Evolutionary conservation across 1,284 basidiomycete species (phyloP), one percentile per base, ranked within the genome.

Genomic region (Wolfiporia cocos): DNA sequence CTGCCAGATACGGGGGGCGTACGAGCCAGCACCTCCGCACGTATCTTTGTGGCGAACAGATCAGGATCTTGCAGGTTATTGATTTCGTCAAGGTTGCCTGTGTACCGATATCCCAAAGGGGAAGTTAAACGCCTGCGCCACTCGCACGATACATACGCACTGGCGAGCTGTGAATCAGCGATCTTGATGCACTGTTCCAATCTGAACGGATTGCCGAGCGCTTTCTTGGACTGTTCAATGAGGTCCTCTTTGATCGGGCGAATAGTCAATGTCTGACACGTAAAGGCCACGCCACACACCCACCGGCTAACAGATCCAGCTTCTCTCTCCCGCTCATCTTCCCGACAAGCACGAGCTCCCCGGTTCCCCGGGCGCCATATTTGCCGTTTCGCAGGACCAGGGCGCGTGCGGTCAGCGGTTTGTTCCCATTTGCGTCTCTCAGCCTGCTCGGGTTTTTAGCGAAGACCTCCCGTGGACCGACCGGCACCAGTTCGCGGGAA

Each of bases 251-350:
- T 41, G 43, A 37, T 10, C 7, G 14, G 21, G n/a, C n/a, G n/a
- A 17, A 6, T 28, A 33, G 22, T 20, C 38, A 21, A n/a, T 23
- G 41, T 37, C 39, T 30, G 24, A 20, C 10, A 14, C 17, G 22
- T 35, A 32, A 22, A 11, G 17, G 9, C 14, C n/a, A 3, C 9
- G 20, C 20, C 29, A 19, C 31, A 20, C 9, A 33, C 65, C 41
- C 54, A 85, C 85, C 84, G 50, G 82, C 83, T 28, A 88, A 64
- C 21, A 88, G 69, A 55, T 86, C 83, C 21, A 88, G 67, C 54
- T 88, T 88, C 62, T 89, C 86, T 53, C 82, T 71, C 1, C 85
- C 85, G 43, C 71, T 77, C 51, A 86, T 73, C 55, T 71, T 81
- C 24, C 64, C 69, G 41, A 69, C 65, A 15, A 74, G 59, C 35